Percentiles rank a stretch among this genome's conserved stretches.
These are phyloP conservation scores for Nicotiana sylvestris DNA, from an alignment of 257 asterid genomes.

Conservation along the genomic window DNA sequence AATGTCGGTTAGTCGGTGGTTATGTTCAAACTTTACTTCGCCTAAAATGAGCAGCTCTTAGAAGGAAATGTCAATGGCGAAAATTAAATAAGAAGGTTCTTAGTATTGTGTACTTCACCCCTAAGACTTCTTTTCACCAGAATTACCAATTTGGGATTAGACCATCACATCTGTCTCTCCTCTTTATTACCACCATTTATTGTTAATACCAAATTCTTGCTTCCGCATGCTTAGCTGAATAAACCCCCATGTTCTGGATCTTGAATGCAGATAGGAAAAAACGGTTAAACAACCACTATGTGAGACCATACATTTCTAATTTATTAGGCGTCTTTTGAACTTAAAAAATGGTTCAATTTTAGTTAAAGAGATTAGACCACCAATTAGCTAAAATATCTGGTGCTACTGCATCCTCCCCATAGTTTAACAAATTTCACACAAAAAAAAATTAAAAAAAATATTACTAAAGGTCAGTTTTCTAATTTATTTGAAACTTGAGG, in stretches of 20 bases:
- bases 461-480: too few relatives aligned
- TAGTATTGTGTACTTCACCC: not conserved
- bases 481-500: too few relatives aligned
- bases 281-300: not conserved
- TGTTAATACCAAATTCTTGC: not conserved
- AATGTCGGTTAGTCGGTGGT: too few relatives aligned
- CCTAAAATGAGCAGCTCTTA: not conserved
- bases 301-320: not conserved
- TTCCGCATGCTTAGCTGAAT: not conserved
- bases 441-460: too few relatives aligned
- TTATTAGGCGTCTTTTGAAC: not conserved
- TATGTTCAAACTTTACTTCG: too few relatives aligned
- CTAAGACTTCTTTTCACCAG: not conserved
- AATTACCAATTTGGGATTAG: not conserved
- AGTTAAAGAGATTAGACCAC: not conserved
- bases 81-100: not conserved
- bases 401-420: not conserved
- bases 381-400: not conserved
- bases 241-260: not conserved
- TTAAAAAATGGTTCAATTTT: not conserved
- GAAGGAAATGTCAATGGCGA: not conserved
- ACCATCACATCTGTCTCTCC: not conserved
- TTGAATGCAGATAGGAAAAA: not conserved
- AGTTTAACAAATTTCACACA: not conserved
- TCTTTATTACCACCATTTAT: not conserved